Conservation (phyloP, 2,329 filamentous ascomycete genomes). For the Colletotrichum coccodes region DNA sequence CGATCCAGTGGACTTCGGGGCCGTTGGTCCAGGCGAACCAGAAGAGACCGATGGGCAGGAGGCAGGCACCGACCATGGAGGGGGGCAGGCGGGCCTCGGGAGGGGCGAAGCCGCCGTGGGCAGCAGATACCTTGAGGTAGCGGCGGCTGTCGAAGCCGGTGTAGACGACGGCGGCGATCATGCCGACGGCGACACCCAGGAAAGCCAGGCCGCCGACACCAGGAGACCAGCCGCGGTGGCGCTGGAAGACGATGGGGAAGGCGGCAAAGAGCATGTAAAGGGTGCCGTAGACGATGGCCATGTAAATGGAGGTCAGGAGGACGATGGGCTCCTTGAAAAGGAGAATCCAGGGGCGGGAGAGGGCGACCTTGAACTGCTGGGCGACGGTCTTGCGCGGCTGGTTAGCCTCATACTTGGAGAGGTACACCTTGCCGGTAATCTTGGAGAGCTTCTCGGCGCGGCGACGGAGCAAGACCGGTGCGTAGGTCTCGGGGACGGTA, state of each 20-base stretch:
- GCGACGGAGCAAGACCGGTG: slow-evolving; percentile 38
- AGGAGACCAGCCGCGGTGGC: slow-evolving; percentile 65
- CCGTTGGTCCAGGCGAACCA: slow-evolving; percentile 68
- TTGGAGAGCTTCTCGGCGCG: slow-evolving; percentile 37
- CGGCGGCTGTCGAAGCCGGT: slow-evolving; percentile 55
- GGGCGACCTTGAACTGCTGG: slow-evolving; percentile 55
- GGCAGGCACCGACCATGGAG: slow-evolving; percentile 64
- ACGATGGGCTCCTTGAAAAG: slow-evolving; percentile 79
- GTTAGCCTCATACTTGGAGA: slow-evolving; percentile 58
- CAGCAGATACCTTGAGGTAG: slow-evolving; percentile 51
- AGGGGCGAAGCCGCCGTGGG: slow-evolving; percentile 58
- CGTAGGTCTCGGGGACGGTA: slow-evolving; percentile 52
- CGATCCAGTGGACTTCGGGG: slow-evolving; percentile 59
- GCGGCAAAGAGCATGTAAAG: slow-evolving; percentile 70
- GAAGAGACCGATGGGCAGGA: slow-evolving; percentile 64
- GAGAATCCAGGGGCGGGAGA: slow-evolving; percentile 72
- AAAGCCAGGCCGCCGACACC: slow-evolving; percentile 73
- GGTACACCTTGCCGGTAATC: slow-evolving; percentile 37
- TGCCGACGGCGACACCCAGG: slow-evolving; percentile 75
- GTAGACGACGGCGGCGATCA: slow-evolving; percentile 64
- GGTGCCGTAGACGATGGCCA: slow-evolving; percentile 69
- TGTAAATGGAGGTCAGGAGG: slow-evolving; percentile 71
- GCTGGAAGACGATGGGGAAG: slow-evolving; percentile 74
- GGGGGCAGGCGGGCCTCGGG: slow-evolving; percentile 67
- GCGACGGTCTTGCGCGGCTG: slow-evolving; percentile 44